Evolutionary conservation across 2,329 filamentous ascomycete species (phyloP), one percentile per base, ranked within the genome.

Genomic region (Trichoderma brevicompactum): DNA sequence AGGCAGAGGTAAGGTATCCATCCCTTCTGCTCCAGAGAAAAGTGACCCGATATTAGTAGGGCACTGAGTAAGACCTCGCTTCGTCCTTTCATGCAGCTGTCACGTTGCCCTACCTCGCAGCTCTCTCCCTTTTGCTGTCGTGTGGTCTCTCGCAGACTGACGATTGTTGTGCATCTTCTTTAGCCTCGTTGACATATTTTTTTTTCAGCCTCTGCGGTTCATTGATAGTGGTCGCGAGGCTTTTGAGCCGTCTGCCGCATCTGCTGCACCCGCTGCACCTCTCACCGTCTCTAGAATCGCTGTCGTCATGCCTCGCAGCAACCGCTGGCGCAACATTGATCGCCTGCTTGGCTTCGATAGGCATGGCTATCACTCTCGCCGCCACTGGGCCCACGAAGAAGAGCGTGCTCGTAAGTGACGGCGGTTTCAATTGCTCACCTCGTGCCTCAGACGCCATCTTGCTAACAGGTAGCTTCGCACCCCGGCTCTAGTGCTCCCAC

Each of bases 401-500:
- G 79, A 80, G 66, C 76, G 76, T 68, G 77, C 80, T 64, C 74
- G 81, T 82, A 71, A 73, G 81, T 76, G 38, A 50, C 49, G 9
- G 15, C 9, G 10, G 8, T 1, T 9, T 28, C 46, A 65, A 65
- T 65, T 23, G 43, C 43, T 34, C 34, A n/a, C 38, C 46, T 19
- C 48, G 41, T 44, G 38, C 43, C 23, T 7, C 36, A 8, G 5
- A 28, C 32, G 34, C n/a, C 15, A 7, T n/a, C 32, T 23, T 53
- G 54, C 65, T 67, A 54, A 65, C 43, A 40, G 13, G 34, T 19
- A 23, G 61, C 50, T 12, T 52, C 15, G 44, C 9, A 17, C 34
- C 15, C 23, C 23, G 32, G 43, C 41, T 66, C 8, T 66, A 91
- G 89, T 94, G 13, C 85, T 94, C 2, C 89, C 90, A 1, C 81